Percentiles rank a stretch among this genome's conserved stretches.
phyloP scores from a whole-genome alignment of 192 early-diverging fungal species.

The Helicostylum pulchrum region DNA sequence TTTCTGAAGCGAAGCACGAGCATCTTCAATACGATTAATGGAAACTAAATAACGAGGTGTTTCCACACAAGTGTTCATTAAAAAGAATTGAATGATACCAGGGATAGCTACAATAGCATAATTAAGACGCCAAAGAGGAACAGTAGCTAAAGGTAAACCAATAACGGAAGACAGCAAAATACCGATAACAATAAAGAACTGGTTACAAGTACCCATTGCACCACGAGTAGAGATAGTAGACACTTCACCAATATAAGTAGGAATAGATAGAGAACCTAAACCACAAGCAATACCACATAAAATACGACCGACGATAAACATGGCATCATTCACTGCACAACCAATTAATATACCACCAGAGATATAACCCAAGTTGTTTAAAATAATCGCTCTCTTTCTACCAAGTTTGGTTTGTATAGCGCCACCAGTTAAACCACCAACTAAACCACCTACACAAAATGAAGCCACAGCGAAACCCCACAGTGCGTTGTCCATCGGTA shows the following conservation, averaged over 20 bases:
- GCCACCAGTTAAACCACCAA: constrained; percentile 53
- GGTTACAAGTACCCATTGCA: constrained; percentile 68
- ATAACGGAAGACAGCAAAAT: constrained; percentile 68
- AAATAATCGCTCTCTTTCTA: constrained; percentile 55
- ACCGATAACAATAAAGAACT: constrained; percentile 76
- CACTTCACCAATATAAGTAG: constrained; percentile 77
- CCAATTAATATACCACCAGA: constrained; percentile 62
- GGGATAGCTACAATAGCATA: constrained; percentile 62
- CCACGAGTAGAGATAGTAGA: constrained; percentile 68
- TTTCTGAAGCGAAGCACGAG: constrained; percentile 49
- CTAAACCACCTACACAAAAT: constrained; percentile 52
- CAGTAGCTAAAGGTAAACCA: constrained; percentile 56
- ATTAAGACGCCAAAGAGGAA: constrained; percentile 71
- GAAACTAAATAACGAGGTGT: constrained; percentile 69
- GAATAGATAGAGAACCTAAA: constrained; percentile 47
- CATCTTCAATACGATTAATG: constrained; percentile 60
- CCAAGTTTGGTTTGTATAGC: constrained; percentile 40
- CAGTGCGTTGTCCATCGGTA: constrained; percentile 28
- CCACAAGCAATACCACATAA: constrained; percentile 73
- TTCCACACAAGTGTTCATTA: constrained; percentile 74
- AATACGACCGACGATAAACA: constrained; percentile 70
- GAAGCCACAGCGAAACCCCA: constrained; percentile 46
- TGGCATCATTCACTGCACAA: constrained; percentile 54
- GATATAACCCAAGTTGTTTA: constrained; percentile 66
- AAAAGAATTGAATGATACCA: constrained; percentile 47